Evolutionary conservation across 345 rosid species (phyloP), one percentile per base, ranked within the genome.

Genomic region (Arabidopsis arenosa): DNA sequence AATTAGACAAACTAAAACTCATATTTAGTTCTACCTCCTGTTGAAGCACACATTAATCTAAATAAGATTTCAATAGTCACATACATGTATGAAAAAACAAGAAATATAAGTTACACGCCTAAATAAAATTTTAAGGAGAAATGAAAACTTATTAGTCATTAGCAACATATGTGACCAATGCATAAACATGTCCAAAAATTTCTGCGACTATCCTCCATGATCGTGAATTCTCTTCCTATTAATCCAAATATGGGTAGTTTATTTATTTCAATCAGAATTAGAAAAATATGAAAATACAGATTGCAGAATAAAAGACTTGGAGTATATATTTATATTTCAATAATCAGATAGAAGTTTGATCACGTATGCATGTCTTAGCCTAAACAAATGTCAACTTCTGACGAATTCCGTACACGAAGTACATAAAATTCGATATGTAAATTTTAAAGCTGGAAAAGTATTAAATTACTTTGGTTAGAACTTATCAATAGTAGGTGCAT

Each of bases 21-120:
- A 77, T 77, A 77, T 77, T 76, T 76, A 53, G 80, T 76, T 76
- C 80, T 54, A 15, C 65, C 65, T 69, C 75, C 80, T 69, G 80
- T 52, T 68, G 65, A 76, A 69, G 58, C 80, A 48, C 33, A 17
- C 70, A 69, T 68, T 76, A 68, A 68, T 69, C 70, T 70, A 14
- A 48, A 54, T 63, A 63, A 69, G 75, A 76, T 69, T 62, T 2
- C 4, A 23, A 15, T 23, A 66, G 32, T 59, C 37, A 40, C 30
- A 4, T 11, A 13, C 9, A 55, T 23, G 32, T 32, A 13, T 35
- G 7, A 1, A 35, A 5, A 7, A 5, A 35, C 12, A 26, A 54
- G 39, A 53, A 51, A 13, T 66, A 28, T 23, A 28, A 28, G 32
- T 3, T 66, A 67, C n/a, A 36, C 11, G 14, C 14, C 14, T 15